phyloP scores from a whole-genome alignment of 345 rosid genomes.

The Lepidium aucheri region DNA sequence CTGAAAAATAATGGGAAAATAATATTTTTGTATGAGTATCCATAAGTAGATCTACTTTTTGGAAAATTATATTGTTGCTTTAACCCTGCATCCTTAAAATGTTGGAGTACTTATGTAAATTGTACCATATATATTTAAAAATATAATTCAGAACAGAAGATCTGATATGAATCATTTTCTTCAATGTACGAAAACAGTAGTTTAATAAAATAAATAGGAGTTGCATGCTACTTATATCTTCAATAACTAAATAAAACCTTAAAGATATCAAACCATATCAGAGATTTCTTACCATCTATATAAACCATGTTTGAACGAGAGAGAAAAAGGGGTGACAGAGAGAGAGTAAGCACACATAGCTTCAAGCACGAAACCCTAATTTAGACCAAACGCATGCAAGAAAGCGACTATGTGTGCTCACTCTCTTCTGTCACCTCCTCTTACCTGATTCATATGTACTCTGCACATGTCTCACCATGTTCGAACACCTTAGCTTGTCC shows the following conservation, averaged over 20 bases:
- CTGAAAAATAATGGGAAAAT: background rate
- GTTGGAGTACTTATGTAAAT: background rate
- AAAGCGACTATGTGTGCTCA: conserved; percentile 89
- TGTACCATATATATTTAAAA: background rate
- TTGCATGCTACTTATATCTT: background rate
- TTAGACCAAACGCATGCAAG: conserved; percentile 38
- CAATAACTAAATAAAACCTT: background rate
- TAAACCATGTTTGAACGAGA: background rate
- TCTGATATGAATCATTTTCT: background rate
- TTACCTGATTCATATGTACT: conserved; percentile 22
- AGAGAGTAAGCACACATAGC: conserved; percentile 91
- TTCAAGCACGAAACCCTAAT: conserved; percentile 53
- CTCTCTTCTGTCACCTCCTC: conserved; percentile 98
- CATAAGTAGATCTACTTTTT: background rate
- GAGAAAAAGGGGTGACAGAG: conserved; percentile 53
- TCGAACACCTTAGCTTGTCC: background rate
- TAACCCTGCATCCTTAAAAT: background rate
- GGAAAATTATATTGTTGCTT: background rate
- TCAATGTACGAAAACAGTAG: background rate
- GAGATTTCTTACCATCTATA: background rate
- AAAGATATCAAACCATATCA: background rate
- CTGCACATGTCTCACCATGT: background rate
- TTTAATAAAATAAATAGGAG: background rate
- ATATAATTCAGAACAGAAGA: background rate
- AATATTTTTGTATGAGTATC: background rate